Conservation (phyloP, 2,329 filamentous ascomycete species). For the Niveomyces coronatus region DNA sequence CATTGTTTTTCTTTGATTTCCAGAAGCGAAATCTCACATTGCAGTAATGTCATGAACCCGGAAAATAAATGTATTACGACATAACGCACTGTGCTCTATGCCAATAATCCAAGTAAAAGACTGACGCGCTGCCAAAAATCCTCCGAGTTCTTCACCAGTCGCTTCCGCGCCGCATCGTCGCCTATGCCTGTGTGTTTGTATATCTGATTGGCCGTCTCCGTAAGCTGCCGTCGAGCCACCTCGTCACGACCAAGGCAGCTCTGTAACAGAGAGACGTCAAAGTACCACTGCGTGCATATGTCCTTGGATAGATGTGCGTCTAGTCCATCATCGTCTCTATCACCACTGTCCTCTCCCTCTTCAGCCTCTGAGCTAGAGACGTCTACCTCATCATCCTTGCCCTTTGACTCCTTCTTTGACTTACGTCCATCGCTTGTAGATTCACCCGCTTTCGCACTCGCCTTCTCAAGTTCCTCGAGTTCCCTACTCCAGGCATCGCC, state of each 20-base stretch:
- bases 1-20: no score
- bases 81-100: conserved; percentile 18
- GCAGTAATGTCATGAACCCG: no score
- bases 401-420: conserved; percentile 11
- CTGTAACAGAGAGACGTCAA: conserved; percentile 45
- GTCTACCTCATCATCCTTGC: conserved; percentile 11
- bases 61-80: conserved; percentile 2
- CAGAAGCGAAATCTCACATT: no score
- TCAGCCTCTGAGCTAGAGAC: no score
- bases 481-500: conserved; percentile 35
- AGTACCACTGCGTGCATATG: conserved; percentile 48
- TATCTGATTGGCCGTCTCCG: conserved; percentile 36
- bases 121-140: conserved; percentile 80
- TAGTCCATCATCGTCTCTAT: conserved; percentile 8
- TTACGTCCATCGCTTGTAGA: no score
- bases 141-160: conserved; percentile 51
- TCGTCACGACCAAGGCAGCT: conserved; percentile 30
- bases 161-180: conserved; percentile 35
- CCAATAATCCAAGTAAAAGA: conserved; percentile 70
- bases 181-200: conserved; percentile 37
- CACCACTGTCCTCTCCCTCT: conserved; percentile 5
- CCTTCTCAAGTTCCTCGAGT: conserved; percentile 22
- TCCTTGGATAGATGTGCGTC: conserved; percentile 28
- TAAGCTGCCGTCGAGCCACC: conserved; percentile 21
- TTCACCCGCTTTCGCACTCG: conserved; percentile 9